These are phyloP conservation scores for Alternaria gansuensis DNA, from an alignment of 2,329 filamentous ascomycete species.

Conservation along the genomic window DNA sequence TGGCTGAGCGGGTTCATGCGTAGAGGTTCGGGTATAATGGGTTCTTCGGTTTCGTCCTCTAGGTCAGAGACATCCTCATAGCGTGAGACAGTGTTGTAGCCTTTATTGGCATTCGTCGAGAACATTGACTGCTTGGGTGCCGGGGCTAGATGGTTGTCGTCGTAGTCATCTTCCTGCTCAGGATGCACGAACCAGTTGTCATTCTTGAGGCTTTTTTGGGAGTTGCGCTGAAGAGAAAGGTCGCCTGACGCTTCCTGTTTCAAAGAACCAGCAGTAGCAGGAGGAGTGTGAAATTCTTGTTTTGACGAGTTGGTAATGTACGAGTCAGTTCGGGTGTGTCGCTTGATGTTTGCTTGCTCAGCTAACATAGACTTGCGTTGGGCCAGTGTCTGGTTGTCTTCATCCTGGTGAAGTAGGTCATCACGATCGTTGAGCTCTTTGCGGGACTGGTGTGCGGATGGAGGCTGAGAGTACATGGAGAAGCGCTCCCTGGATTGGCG, in stretches of 20 bases:
- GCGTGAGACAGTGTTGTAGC: slow-evolving; percentile 41
- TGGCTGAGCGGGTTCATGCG: slow-evolving; percentile 60
- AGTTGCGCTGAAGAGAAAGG: slow-evolving; percentile 41
- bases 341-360: slow-evolving; percentile 48
- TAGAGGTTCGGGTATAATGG: slow-evolving; percentile 54
- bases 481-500: slow-evolving; percentile 61
- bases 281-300: slow-evolving; percentile 45
- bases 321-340: slow-evolving; percentile 41
- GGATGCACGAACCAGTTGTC: slow-evolving; percentile 60
- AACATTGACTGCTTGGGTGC: slow-evolving; percentile 37
- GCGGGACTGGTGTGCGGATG: slow-evolving; percentile 50
- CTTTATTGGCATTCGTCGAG: slow-evolving; percentile 37
- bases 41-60: slow-evolving; percentile 35
- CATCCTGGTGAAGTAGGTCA: slow-evolving; percentile 40
- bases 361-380: slow-evolving; percentile 48
- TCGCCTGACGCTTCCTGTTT: slow-evolving; percentile 33
- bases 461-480: slow-evolving; percentile 57
- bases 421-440: slow-evolving; percentile 49
- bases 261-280: slow-evolving; percentile 24
- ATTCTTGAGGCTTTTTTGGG: slow-evolving; percentile 50
- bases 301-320: slow-evolving; percentile 42
- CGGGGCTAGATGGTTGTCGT: slow-evolving; percentile 23
- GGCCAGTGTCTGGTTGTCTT: slow-evolving; percentile 44
- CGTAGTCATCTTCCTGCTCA: slow-evolving; percentile 30
- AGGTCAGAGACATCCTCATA: slow-evolving; percentile 44